Conservation (phyloP, 1,139 yeast species). For the Geotrichum cucujoidarum region DNA sequence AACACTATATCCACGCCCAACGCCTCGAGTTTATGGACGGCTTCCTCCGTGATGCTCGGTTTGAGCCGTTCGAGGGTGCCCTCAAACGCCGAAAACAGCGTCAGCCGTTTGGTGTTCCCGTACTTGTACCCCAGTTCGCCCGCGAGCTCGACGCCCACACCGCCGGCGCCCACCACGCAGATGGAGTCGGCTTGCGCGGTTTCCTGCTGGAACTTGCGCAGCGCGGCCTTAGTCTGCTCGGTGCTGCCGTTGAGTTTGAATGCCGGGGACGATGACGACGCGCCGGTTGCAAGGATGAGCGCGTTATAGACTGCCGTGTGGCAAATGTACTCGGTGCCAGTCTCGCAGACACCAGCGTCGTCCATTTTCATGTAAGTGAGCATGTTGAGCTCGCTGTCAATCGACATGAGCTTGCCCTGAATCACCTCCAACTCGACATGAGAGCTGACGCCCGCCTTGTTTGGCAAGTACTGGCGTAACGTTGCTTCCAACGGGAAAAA, state of each 20-base stretch:
- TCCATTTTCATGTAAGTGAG: conserved; percentile 14
- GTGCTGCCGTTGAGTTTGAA: conserved; percentile 19
- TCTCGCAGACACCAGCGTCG: conserved; percentile 9
- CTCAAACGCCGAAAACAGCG: conserved; percentile 14
- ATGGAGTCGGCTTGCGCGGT: conserved; percentile 20
- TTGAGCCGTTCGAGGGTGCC: conserved; percentile 14
- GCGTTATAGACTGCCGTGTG: conserved; percentile 13
- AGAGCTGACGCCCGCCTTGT: not conserved
- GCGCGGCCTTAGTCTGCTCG: conserved; percentile 14
- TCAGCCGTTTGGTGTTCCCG: conserved; percentile 21
- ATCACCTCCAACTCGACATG: conserved; percentile 9
- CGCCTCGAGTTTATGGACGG: conserved; percentile 13
- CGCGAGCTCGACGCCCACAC: conserved; percentile 30
- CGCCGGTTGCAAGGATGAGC: conserved; percentile 20
- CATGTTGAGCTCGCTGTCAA: conserved; percentile 11
- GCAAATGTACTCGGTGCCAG: conserved; percentile 12
- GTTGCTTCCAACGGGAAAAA: conserved; percentile 18
- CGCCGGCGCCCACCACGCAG: conserved; percentile 29
- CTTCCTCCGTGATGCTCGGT: conserved; percentile 15
- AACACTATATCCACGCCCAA: conserved; percentile 15
- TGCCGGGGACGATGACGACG: conserved; percentile 19
- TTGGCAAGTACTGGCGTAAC: conserved; percentile 14
- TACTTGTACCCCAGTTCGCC: conserved; percentile 27
- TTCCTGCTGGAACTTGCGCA: conserved; percentile 11
- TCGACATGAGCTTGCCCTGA: conserved; percentile 18